Evolutionary conservation across 495 filamentous ascomycete species (phyloP).

Genomic region (Penicillium pancosmium): DNA sequence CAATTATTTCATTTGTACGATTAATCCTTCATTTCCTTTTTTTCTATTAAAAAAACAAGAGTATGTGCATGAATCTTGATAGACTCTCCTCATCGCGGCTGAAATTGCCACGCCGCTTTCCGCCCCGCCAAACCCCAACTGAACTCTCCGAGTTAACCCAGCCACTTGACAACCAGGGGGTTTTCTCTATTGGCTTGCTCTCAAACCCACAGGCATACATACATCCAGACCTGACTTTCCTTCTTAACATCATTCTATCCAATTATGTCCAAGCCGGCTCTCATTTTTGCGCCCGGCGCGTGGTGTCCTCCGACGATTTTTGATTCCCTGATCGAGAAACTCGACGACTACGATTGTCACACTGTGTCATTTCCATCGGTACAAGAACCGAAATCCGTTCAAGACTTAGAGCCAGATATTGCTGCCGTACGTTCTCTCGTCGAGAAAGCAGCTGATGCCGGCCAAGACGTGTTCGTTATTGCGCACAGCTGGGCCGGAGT

Average conservation of each 20-base stretch:
- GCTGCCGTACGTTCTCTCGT: conserved; percentile 28
- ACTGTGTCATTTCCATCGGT: conserved; percentile 38
- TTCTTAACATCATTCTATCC: neutral
- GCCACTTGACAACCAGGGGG: neutral
- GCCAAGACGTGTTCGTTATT: conserved; percentile 41
- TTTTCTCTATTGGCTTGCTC: neutral
- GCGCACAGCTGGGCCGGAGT: conserved; percentile 54
- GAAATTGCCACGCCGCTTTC: neutral
- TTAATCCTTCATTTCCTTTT: neutral
- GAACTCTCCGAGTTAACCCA: neutral
- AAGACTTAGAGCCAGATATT: conserved; percentile 38
- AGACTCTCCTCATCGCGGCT: neutral
- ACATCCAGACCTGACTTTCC: neutral
- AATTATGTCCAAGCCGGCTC: conserved; percentile 33
- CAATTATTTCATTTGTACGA: neutral
- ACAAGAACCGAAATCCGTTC: conserved; percentile 26
- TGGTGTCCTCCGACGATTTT: conserved; percentile 42
- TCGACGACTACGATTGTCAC: conserved; percentile 29
- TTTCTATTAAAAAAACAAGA: neutral
- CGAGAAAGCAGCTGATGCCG: conserved; percentile 27
- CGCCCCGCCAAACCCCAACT: neutral
- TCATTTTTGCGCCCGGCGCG: conserved; percentile 41
- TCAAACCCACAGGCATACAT: neutral
- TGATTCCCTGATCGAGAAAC: conserved; percentile 27
- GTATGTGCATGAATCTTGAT: too few species aligned